These are phyloP conservation scores for Phlebopus sp. DNA, from an alignment of 1,284 basidiomycete genomes.

Conservation along the genomic window DNA sequence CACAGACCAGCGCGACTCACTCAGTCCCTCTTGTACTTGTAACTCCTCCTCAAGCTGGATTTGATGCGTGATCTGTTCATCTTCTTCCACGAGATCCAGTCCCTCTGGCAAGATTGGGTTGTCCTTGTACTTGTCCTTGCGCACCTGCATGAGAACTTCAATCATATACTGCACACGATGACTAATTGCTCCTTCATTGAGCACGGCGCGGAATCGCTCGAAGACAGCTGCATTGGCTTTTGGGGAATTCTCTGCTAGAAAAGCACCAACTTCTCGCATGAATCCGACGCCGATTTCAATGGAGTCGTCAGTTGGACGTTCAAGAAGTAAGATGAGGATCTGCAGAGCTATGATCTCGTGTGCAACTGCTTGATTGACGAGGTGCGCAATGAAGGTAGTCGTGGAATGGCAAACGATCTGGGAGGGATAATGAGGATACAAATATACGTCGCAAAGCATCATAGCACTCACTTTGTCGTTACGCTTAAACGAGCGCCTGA, in stretches of 20 bases:
- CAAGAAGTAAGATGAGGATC: conserved; percentile 91
- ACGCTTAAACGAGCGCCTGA: conserved; percentile 91
- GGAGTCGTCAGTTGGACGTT: conserved; percentile 95
- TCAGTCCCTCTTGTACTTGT: conserved; percentile 91
- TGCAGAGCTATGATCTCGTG: conserved; percentile 95
- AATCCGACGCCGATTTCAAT: conserved; percentile 98
- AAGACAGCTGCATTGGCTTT: conserved; percentile 92
- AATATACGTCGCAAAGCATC: neutral
- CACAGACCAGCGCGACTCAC: conserved; percentile 46
- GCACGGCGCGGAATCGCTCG: conserved; percentile 93
- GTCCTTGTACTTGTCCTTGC: conserved; percentile 99
- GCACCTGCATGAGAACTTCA: conserved; percentile 96
- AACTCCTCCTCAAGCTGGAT: conserved; percentile 91
- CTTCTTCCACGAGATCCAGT: conserved; percentile 95
- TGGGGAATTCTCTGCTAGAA: conserved; percentile 90
- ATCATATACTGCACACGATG: conserved; percentile 99
- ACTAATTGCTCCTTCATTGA: conserved; percentile 93
- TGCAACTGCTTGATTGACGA: conserved; percentile 94
- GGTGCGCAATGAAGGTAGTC: conserved; percentile 94
- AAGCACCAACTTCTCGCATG: conserved; percentile 96
- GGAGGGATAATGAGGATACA: neutral
- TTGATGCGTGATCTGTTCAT: conserved; percentile 95
- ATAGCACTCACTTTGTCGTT: conserved; percentile 85
- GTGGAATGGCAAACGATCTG: conserved; percentile 92
- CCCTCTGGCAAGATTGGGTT: conserved; percentile 93